Base-by-base conservation (phyloP, 257 asterid species). In the Ocimum tenuiflorum region DNA sequence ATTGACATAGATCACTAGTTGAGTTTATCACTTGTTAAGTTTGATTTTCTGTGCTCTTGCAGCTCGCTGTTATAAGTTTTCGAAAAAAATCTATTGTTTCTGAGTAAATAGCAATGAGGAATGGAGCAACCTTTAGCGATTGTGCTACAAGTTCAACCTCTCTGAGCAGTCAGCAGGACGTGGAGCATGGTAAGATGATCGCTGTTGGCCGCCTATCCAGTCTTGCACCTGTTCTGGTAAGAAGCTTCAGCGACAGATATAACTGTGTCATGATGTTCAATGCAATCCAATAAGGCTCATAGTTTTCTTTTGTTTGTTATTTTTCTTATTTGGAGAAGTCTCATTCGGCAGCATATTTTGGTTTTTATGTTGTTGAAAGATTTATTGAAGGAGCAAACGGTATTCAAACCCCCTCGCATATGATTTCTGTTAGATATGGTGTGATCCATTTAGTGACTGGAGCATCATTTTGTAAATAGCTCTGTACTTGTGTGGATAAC, bases 151-250 rank as follows among this genome's bases (percentile, higher is more conserved):
- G 83, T 67, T 82, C 83, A 20, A 68, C 79, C 58, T 82, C 83
- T 9, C 18, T 41, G 33, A 72, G 80, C 75, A 80, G 82, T 72
- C 83, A 47, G 69, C 83, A 67, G 19, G 88, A 76, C 35, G 73
- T 77, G 68, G 86, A 78, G 64, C 82, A 85, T 78, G 91, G 82
- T 56, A 77, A 71, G 79, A 73, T 82, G 82, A 85, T 85, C 57
- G 86, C 91, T 48, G 64, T 69, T 61, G 79, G 81, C 38, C 81
- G 91, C 35, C 75, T 85, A 50, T 60, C 88, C 60, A 79, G 71
- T 69, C 80, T 85, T 19, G 88, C 83, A 33, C 83, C 88, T 73
- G 64, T 85, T 73, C 73, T 86, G 20, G 89, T 84, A 81, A 79
- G 86, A 73, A 46, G 23, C 24, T 35, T 18, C 22, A 6, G 20